These are phyloP conservation scores for Boletus mariae DNA, from an alignment of 1,284 basidiomycete genomes.

Conservation along the genomic window DNA sequence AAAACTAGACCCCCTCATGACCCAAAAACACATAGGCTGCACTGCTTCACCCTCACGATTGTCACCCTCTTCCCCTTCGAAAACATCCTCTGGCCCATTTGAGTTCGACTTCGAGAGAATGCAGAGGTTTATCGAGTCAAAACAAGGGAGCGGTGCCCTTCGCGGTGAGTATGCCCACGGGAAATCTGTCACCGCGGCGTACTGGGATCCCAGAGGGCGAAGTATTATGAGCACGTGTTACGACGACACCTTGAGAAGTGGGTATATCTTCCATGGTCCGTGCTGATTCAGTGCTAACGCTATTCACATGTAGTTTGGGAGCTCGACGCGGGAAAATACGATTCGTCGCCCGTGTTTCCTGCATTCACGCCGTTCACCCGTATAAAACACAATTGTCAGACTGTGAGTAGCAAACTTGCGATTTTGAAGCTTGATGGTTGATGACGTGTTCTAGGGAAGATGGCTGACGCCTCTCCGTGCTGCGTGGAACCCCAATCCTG, in stretches of 20 bases:
- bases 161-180: conserved; percentile 65
- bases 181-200: conserved; percentile 75
- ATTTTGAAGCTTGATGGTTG: not conserved
- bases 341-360: conserved; percentile 46
- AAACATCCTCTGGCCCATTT: conserved; percentile 23
- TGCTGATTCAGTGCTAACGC: conserved; percentile 12
- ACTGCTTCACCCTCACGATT: conserved; percentile 18
- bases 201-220: conserved; percentile 75
- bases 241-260: conserved; percentile 68
- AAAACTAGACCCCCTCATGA: conserved; percentile 47
- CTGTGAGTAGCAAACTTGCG: conserved; percentile 40
- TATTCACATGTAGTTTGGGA: conserved; percentile 60
- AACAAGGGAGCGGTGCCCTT: conserved; percentile 48
- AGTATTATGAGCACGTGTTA: conserved; percentile 78
- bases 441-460: conserved; percentile 50
- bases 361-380: conserved; percentile 58
- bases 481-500: conserved; percentile 71
- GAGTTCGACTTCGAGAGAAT: conserved; percentile 53
- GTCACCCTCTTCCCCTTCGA: conserved; percentile 13
- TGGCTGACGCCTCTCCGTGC: conserved; percentile 76
- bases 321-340: conserved; percentile 46
- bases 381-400: conserved; percentile 72
- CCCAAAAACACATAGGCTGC: conserved; percentile 24
- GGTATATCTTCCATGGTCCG: conserved; percentile 20
- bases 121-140: conserved; percentile 45